Percentiles rank a stretch among this genome's conserved stretches.
Conservation (phyloP, 2,329 filamentous ascomycete species). For the Fusarium neocosmosporiellum region DNA sequence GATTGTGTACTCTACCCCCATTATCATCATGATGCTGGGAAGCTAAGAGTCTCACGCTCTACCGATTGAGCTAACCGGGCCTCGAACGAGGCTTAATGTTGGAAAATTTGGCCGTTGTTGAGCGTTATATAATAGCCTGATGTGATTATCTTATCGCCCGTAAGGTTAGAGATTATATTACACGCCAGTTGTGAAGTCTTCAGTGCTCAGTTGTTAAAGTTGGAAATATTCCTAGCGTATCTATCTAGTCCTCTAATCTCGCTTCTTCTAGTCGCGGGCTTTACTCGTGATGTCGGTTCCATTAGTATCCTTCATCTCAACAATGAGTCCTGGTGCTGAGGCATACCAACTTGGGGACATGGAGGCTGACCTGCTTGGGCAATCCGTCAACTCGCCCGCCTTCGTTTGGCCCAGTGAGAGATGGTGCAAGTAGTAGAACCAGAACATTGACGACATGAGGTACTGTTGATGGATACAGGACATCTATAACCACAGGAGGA, state of each 20-base stretch:
- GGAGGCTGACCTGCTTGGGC: not conserved
- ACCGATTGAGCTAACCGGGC: constrained; percentile 54
- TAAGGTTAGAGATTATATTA: not conserved
- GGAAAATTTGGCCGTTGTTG: not conserved
- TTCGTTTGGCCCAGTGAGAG: not conserved
- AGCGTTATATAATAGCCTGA: not conserved
- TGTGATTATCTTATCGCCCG: not conserved
- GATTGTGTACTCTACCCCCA: constrained; percentile 45
- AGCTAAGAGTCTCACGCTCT: constrained; percentile 75
- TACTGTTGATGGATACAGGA: not conserved
- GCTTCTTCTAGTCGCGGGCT: not conserved
- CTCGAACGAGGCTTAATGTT: not conserved
- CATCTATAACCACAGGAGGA: not conserved
- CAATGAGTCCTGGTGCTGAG: not conserved
- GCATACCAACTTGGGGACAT: not conserved
- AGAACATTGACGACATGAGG: not conserved
- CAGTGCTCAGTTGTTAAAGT: not conserved
- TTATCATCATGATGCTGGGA: too few relatives aligned
- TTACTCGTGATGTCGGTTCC: not conserved
- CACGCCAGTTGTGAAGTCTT: not conserved
- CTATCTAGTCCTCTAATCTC: not conserved
- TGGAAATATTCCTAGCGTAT: not conserved
- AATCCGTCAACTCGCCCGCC: not conserved
- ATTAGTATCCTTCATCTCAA: not conserved
- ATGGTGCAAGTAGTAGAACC: not conserved